Evolutionary conservation across 768 basidiomycete genomes (phyloP).

Genomic region (Collybia sordida): DNA sequence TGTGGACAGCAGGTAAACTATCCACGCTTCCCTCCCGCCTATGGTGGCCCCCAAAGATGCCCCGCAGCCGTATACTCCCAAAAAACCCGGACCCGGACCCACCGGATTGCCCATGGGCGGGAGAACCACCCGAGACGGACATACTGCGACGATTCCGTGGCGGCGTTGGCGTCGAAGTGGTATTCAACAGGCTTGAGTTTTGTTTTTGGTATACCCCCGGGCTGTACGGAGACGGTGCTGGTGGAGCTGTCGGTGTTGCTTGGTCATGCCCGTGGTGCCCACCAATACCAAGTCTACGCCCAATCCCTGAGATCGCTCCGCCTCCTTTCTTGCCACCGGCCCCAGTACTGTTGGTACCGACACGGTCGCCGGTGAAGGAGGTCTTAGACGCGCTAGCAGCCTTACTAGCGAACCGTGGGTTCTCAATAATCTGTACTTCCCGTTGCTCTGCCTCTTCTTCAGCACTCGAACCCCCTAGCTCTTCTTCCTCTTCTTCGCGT

Average conservation of each 20-base stretch:
- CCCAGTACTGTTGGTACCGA: neutral
- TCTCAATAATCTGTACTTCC: conserved; percentile 51
- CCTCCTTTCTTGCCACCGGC: neutral
- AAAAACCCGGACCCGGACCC: conserved; percentile 29
- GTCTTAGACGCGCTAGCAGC: conserved; percentile 1
- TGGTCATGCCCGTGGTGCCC: no score
- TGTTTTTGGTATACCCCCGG: neutral
- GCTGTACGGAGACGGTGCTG: neutral
- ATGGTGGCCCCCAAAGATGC: no score
- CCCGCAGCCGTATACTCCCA: conserved; percentile 25
- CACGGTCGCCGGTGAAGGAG: neutral
- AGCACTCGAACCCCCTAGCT: conserved; percentile 30
- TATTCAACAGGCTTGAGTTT: neutral
- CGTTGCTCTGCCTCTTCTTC: conserved; percentile 29
- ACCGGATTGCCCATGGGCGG: neutral
- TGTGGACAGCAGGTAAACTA: no score
- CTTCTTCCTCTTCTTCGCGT: conserved; percentile 16
- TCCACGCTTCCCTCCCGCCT: no score
- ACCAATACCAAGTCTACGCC: neutral
- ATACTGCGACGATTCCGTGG: neutral
- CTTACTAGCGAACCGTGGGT: conserved; percentile 43
- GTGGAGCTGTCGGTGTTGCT: neutral
- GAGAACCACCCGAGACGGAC: neutral
- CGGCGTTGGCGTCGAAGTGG: neutral
- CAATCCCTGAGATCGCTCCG: neutral